Conservation (phyloP, 805 yeast species). For the Pichia manshurica region DNA sequence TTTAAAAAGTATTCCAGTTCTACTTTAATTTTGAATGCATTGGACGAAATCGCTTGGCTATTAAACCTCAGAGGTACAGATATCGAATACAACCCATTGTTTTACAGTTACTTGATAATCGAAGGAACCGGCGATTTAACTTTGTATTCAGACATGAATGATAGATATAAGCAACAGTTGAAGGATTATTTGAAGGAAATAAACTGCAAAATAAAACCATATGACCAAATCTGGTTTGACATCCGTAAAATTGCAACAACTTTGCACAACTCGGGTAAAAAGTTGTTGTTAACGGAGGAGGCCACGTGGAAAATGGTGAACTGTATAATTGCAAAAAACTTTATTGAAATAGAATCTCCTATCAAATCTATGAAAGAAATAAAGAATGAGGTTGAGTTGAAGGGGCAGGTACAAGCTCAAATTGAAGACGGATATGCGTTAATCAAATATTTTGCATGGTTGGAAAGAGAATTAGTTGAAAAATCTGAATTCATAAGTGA, state of each 20-base stretch:
- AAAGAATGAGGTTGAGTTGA: slow-evolving; percentile 44
- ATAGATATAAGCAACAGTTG: slow-evolving; percentile 34
- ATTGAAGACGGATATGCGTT: slow-evolving; percentile 56
- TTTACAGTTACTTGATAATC: slow-evolving; percentile 46
- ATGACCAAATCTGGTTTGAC: slow-evolving; percentile 42
- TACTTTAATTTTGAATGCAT: slow-evolving; percentile 37
- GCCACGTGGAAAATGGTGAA: slow-evolving; percentile 67
- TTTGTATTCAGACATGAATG: slow-evolving; percentile 38
- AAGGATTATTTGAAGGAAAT: slow-evolving; percentile 37
- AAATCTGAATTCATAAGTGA: slow-evolving; percentile 50
- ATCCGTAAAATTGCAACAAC: slow-evolving; percentile 33
- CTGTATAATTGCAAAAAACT: slow-evolving; percentile 36
- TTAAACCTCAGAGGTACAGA: slow-evolving; percentile 66
- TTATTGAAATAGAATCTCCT: slow-evolving; percentile 48
- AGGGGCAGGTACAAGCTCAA: slow-evolving; percentile 48
- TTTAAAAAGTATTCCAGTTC: slow-evolving; percentile 26
- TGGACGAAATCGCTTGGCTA: slow-evolving; percentile 91
- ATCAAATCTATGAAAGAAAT: slow-evolving; percentile 47
- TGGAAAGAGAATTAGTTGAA: slow-evolving; percentile 42
- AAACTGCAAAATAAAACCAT: slow-evolving; percentile 39
- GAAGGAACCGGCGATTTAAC: slow-evolving; percentile 32
- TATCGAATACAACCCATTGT: slow-evolving; percentile 51
- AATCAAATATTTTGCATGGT: slow-evolving; percentile 50
- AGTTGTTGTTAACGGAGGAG: slow-evolving; percentile 47
- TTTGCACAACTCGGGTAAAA: slow-evolving; percentile 19